Conservation (phyloP, 345 rosid genomes). For the Angophora floribunda region DNA sequence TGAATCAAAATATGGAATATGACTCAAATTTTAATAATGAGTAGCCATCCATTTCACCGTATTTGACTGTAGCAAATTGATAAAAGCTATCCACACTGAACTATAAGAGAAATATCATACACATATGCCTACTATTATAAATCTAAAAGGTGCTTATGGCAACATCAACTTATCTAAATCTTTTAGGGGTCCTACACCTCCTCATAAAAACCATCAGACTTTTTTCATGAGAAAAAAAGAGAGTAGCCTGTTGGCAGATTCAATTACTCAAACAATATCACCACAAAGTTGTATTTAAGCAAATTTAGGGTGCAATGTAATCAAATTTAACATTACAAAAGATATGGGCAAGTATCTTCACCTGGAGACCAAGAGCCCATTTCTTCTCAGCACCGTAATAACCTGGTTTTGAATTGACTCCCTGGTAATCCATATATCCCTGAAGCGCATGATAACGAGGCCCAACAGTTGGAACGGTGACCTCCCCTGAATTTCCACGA, state of each 20-base stretch:
- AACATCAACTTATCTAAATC: background rate
- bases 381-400: slow-evolving; percentile 61
- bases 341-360: slow-evolving; percentile 3
- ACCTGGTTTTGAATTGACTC: slow-evolving; percentile 52
- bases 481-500: slow-evolving; percentile 51
- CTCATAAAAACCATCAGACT: background rate
- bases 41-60: background rate
- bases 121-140: background rate
- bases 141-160: background rate
- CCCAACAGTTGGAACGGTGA: slow-evolving; percentile 41
- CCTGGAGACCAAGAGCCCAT: slow-evolving; percentile 99
- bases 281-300: background rate
- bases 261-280: background rate
- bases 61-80: background rate
- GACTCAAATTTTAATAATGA: background rate
- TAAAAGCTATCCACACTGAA: background rate
- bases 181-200: background rate
- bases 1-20: background rate
- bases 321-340: background rate
- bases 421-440: slow-evolving; percentile 74
- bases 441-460: slow-evolving; percentile 44
- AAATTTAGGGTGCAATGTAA: background rate
- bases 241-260: background rate
- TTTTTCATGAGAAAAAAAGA: background rate
- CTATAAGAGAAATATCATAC: background rate